Conservation (phyloP, 164 flowering plant genomes). For the Berberis vulgaris region DNA sequence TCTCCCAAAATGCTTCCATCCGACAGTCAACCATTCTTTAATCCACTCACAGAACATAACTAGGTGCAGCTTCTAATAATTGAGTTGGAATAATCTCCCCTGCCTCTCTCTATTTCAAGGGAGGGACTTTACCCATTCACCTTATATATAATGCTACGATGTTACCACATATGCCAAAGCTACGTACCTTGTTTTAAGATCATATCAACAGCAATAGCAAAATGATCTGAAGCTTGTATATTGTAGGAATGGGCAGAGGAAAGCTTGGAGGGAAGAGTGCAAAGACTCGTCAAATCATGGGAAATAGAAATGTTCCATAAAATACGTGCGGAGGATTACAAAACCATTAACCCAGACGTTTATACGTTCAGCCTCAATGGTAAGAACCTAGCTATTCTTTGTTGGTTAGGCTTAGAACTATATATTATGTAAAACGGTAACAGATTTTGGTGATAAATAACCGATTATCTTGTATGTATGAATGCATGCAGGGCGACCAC, state of each 20-base stretch:
- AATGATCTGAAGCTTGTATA: no score
- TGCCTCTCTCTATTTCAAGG: background rate
- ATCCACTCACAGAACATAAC: no score
- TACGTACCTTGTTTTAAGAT: no score
- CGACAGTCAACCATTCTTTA: no score
- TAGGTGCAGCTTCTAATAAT: no score
- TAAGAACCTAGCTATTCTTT: constrained; percentile 1
- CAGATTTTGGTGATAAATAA: background rate
- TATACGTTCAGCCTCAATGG: constrained; percentile 46
- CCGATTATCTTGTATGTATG: background rate
- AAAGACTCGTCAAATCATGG: constrained; percentile 62
- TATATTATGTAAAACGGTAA: background rate
- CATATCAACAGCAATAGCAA: no score
- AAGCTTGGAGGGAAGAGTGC: constrained; percentile 60
- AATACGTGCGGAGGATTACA: constrained; percentile 26
- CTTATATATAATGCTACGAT: background rate
- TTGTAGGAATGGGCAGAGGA: constrained; percentile 41
- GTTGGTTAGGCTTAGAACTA: no score
- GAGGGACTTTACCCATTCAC: background rate
- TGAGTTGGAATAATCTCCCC: background rate
- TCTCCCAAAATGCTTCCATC: no score
- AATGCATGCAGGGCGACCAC: constrained; percentile 34
- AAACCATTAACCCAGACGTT: constrained; percentile 33
- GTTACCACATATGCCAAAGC: constrained; percentile 29
- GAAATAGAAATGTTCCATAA: constrained; percentile 78